Base-by-base conservation (phyloP, 768 basidiomycete genomes). In the Chalciporus sphaerocephalus region DNA sequence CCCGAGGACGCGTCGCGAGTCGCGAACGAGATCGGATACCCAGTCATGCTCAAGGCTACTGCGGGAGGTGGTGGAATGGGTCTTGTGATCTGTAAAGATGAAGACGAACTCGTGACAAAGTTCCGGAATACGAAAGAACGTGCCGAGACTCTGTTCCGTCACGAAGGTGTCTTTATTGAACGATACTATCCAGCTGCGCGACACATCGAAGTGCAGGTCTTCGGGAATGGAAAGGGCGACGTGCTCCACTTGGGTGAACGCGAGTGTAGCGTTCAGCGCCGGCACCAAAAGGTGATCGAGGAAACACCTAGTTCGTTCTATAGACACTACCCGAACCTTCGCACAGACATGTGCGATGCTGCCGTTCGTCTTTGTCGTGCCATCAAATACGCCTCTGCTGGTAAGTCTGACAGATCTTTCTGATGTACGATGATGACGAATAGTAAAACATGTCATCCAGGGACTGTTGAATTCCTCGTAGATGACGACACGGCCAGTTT, bases 221-320 rank as follows among this genome's bases (percentile, higher is more conserved):
- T 85, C 50, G 85, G 85, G 12, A 77, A 87, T 56, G 85, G 83
- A 0, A 32, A 60, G 0, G 80, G 79, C 3, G 66, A 76, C 35
- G 78, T 76, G 10, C 65, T 84, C 5, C 80, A 84, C 51, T 75
- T 84, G 69, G 79, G 80, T 28, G 84, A 86, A 56, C 71, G 85
- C 12, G 85, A 87, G 58, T 85, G 85, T 52, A 83, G 80, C 38
- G 62, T 83, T 8, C 85, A 87, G 55, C 68, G 85, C 23, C 65
- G 84, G 23, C 80, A 85, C 51, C 85, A 87, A 59, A 87, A 87
- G 57, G 73, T 87, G 3, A 76, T 87, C 18, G 85, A 87, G 51
- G 85, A 87, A 54, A 73, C 76, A 4, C 80, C 81, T 0, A 81
- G 80, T 52, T 80, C 83, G 1, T 84, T 82, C 55, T 68, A 80